phyloP scores from a whole-genome alignment of 1,139 yeast genomes.

The Scheffersomyces titani region DNA sequence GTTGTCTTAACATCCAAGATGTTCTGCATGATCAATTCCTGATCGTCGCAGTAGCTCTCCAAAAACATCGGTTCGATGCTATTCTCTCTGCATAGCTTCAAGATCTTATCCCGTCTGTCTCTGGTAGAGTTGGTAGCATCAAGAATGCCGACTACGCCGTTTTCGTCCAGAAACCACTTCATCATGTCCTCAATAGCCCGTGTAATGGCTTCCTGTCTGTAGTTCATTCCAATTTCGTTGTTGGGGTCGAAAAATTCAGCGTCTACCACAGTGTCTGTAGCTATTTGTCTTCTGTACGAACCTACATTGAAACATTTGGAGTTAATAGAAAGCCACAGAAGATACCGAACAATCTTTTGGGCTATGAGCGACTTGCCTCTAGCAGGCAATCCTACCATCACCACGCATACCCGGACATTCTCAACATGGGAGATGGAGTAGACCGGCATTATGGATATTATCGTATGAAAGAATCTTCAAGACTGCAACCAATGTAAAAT shows the following conservation, averaged over 20 bases:
- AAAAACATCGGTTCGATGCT: conserved; percentile 86
- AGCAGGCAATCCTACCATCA: conserved; percentile 74
- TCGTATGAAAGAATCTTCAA: not conserved
- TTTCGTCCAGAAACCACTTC: conserved; percentile 78
- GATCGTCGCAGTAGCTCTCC: conserved; percentile 89
- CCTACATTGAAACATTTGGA: conserved; percentile 93
- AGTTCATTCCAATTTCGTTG: conserved; percentile 62
- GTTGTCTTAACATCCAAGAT: conserved; percentile 83
- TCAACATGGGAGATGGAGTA: conserved; percentile 71
- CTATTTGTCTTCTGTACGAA: conserved; percentile 64
- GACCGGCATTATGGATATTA: conserved; percentile 55
- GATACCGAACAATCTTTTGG: conserved; percentile 81
- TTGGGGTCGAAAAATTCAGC: conserved; percentile 79
- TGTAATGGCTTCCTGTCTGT: conserved; percentile 69
- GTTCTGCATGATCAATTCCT: conserved; percentile 73
- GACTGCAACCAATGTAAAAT: not conserved
- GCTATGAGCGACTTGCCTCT: conserved; percentile 80
- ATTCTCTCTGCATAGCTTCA: conserved; percentile 62
- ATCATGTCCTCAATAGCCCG: conserved; percentile 81
- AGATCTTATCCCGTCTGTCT: conserved; percentile 66
- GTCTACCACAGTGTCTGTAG: conserved; percentile 34
- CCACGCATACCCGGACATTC: conserved; percentile 71
- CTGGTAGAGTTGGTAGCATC: conserved; percentile 86
- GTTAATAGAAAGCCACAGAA: conserved; percentile 87
- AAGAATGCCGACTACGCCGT: conserved; percentile 87